Evolutionary conservation across 345 rosid genomes (phyloP), one percentile per base, ranked within the genome.

Genomic region (Sapria himalayana): DNA sequence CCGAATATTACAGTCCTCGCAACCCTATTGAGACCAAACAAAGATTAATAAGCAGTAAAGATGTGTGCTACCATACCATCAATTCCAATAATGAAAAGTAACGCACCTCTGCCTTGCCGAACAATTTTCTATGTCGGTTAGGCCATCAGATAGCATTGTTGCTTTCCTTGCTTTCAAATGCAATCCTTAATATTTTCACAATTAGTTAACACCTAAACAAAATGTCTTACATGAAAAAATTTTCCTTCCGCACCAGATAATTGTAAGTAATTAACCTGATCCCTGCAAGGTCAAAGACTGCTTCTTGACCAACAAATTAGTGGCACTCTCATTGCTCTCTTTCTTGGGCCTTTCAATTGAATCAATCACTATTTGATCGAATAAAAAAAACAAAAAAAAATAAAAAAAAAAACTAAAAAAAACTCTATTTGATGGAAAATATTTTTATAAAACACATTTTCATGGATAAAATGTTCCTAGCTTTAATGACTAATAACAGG

Each of bases 1-100:
- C 98, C 98, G 60, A 79, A 65, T 62, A 82, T 62, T 14, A 89
- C 77, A 51, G 81, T 89, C 70, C 93, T 74, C 11, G 93, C 91
- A 61, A 79, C 75, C 82, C 98, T 89, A 45, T 55, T 60, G 25
- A 29, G 29, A 21, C 64, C 38, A 14, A 58, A 51, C 35, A 41
- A 9, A 23, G 32, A 35, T 52, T 11, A 41, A 27, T 18, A 31
- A 22, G 25, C 15, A 23, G 18, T 15, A 41, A 41, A 20, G 37
- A 13, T 22, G 13, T 11, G 22, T n/a, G 22, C 25, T 22, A 22
- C 41, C n/a, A n/a, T n/a, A n/a, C n/a, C n/a, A n/a, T n/a, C n/a
- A n/a, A n/a, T n/a, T n/a, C n/a, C n/a, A n/a, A n/a, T n/a, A n/a
- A n/a, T n/a, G n/a, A n/a, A n/a, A n/a, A n/a, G n/a, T n/a, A n/a